Evolutionary conservation across 169 alveolate species (phyloP).

Genomic region (Eimeria brunetti): DNA sequence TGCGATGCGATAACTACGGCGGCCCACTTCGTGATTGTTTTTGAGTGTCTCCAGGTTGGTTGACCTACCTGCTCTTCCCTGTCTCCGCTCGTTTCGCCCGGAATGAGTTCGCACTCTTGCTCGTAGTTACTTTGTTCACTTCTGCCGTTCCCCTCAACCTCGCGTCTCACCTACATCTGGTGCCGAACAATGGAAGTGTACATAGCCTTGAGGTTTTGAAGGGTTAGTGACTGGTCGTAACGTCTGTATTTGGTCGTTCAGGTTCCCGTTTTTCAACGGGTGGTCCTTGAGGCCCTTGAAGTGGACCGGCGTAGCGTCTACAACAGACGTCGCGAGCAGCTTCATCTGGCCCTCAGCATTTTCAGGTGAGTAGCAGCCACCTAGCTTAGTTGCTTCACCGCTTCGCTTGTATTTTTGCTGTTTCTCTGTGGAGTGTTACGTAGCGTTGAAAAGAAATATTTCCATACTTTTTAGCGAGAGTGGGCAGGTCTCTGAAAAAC

Average conservation of each 20-base stretch:
- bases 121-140: not conserved
- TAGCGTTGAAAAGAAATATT: not conserved
- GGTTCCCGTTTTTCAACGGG: slow-evolving; percentile 74
- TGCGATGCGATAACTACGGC: slow-evolving; percentile 73
- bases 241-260: slow-evolving; percentile 3
- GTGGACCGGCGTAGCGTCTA: slow-evolving; percentile 80
- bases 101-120: not conserved
- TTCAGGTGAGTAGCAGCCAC: slow-evolving; percentile 54
- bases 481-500: not conserved
- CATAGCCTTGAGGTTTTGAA: not conserved
- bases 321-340: slow-evolving; percentile 76
- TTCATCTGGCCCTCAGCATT: slow-evolving; percentile 38
- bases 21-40: slow-evolving; percentile 69
- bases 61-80: not conserved
- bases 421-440: not conserved
- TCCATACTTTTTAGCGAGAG: not conserved
- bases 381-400: not conserved
- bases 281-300: slow-evolving; percentile 68
- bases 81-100: not conserved
- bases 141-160: not conserved
- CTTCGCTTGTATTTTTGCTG: not conserved
- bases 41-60: slow-evolving; percentile 68
- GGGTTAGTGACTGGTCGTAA: not conserved
- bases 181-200: not conserved
- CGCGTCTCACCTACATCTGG: not conserved